Conservation (phyloP, 495 filamentous ascomycete species). For the Filosporella fistucella region DNA sequence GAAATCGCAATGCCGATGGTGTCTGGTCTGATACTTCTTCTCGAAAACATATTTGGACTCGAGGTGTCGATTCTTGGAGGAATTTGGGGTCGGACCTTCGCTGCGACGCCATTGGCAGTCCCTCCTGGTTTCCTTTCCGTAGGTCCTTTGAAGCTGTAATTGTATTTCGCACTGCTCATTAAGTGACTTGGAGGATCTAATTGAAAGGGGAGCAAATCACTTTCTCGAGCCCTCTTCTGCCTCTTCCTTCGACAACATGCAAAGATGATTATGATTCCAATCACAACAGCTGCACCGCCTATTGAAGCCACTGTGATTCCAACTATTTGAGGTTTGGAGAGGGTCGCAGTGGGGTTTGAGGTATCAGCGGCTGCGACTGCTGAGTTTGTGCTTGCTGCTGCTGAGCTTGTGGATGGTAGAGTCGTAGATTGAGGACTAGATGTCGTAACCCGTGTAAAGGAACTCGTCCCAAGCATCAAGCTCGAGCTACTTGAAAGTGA, state of each 20-base stretch:
- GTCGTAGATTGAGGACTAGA: background rate
- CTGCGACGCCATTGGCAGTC: constrained; percentile 14
- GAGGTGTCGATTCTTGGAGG: constrained; percentile 26
- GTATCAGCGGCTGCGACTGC: constrained; percentile 17
- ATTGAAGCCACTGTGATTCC: constrained; percentile 42
- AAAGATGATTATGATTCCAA: constrained; percentile 36
- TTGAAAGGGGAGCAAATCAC: constrained; percentile 32
- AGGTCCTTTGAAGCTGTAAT: constrained; percentile 10
- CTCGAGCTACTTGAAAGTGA: constrained; percentile 8
- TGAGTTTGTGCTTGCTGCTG: constrained; percentile 10
- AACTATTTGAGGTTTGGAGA: constrained; percentile 32
- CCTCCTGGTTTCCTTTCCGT: constrained; percentile 11
- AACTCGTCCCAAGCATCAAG: background rate
- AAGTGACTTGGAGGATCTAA: constrained; percentile 23
- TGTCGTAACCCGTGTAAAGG: background rate
- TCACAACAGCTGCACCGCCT: constrained; percentile 32
- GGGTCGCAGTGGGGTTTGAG: constrained; percentile 16
- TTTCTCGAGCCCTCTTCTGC: constrained; percentile 28
- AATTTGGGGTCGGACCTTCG: constrained; percentile 30
- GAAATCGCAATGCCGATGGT: constrained; percentile 40
- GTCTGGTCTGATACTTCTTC: constrained; percentile 25
- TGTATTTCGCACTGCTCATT: constrained; percentile 5
- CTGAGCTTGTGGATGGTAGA: constrained; percentile 6
- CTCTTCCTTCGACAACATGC: constrained; percentile 33
- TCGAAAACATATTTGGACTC: constrained; percentile 24